Conservation (phyloP, 495 filamentous ascomycete genomes). For the Daldinia caldariorum region DNA sequence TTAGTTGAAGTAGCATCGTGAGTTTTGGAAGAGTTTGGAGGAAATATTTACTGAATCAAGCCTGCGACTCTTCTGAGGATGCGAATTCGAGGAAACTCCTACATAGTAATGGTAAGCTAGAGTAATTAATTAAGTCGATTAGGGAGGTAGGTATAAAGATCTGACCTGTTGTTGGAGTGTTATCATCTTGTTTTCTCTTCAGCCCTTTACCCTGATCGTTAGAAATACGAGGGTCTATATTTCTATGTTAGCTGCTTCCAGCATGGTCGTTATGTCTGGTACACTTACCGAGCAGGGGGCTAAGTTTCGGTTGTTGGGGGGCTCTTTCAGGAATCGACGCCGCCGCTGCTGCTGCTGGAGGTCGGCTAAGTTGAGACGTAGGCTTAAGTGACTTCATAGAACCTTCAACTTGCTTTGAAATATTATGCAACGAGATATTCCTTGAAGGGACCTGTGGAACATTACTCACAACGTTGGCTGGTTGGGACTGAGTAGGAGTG, state of each 20-base stretch:
- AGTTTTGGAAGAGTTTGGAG: not conserved
- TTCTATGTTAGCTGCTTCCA: not conserved
- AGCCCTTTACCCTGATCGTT: not conserved
- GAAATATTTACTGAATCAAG: not conserved
- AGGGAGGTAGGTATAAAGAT: not conserved
- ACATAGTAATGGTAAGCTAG: not conserved
- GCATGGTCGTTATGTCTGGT: not conserved
- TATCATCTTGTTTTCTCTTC: constrained; percentile 8
- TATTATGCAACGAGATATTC: no score
- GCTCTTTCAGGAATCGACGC: not conserved
- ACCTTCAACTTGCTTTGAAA: not conserved
- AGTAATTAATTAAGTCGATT: not conserved
- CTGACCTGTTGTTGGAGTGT: not conserved
- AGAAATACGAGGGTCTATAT: not conserved
- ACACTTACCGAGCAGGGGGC: not conserved
- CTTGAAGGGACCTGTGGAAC: not conserved
- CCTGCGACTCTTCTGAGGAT: not conserved
- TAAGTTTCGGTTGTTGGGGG: not conserved
- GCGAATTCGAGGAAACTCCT: not conserved
- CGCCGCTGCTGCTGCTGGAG: not conserved
- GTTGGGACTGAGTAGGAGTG: not conserved
- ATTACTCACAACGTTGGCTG: not conserved
- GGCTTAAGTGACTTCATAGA: not conserved
- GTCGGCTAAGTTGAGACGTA: not conserved
- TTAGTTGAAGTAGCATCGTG: not conserved